phyloP scores from a whole-genome alignment of 108 stramenopile genomes.

The Pseudonitzschia multiseries region DNA sequence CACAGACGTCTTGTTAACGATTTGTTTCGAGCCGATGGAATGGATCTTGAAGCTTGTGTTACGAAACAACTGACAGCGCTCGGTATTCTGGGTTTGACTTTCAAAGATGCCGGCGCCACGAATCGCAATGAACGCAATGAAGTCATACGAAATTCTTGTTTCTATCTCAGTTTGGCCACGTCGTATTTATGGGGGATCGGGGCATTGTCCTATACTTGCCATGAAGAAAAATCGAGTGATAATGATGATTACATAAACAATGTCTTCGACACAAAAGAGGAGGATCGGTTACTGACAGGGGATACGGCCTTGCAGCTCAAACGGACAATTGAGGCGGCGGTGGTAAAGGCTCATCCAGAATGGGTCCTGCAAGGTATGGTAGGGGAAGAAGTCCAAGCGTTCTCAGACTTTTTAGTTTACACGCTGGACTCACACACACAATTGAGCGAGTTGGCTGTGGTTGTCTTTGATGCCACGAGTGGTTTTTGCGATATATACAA shows the following conservation, averaged over 20 bases:
- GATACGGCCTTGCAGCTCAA: slow-evolving; percentile 55
- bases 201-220: slow-evolving; percentile 25
- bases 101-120: slow-evolving; percentile 48
- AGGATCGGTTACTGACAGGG: slow-evolving; percentile 38
- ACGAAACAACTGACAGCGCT: slow-evolving; percentile 31
- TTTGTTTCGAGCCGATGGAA: slow-evolving; percentile 50
- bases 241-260: slow-evolving; percentile 1
- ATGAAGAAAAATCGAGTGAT: not conserved
- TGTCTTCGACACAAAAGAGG: not conserved
- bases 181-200: slow-evolving; percentile 63
- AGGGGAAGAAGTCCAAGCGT: slow-evolving; percentile 64
- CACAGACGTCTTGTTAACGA: slow-evolving; percentile 56
- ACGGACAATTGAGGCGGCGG: slow-evolving; percentile 59
- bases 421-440: slow-evolving; percentile 49
- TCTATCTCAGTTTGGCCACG: slow-evolving; percentile 54
- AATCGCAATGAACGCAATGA: slow-evolving; percentile 54
- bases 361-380: slow-evolving; percentile 59
- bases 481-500: slow-evolving; percentile 61
- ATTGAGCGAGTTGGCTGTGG: slow-evolving; percentile 61
- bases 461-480: slow-evolving; percentile 56
- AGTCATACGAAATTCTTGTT: slow-evolving; percentile 57
- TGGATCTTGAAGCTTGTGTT: slow-evolving; percentile 38
- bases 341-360: slow-evolving; percentile 61
- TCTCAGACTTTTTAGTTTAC: slow-evolving; percentile 68
- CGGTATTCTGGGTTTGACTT: slow-evolving; percentile 32